phyloP scores from a whole-genome alignment of 768 basidiomycete genomes.

The Floccularia luteovirens region DNA sequence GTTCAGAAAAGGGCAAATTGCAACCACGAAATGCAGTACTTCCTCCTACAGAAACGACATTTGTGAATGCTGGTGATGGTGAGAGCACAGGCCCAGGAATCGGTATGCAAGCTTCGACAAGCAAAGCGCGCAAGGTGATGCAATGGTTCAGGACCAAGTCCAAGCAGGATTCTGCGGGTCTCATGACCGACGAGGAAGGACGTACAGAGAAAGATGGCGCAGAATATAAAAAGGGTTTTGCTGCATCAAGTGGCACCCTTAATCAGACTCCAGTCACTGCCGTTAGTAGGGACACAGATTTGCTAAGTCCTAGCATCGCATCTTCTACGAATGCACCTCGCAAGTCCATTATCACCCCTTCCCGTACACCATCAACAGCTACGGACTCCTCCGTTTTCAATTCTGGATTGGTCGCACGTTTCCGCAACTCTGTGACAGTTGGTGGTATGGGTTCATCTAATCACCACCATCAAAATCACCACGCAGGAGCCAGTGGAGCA shows the following conservation, averaged over 20 bases:
- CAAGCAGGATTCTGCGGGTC: conserved; percentile 35
- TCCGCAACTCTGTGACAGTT: conserved; percentile 43
- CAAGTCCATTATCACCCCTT: too few species aligned
- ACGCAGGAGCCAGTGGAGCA: too few species aligned
- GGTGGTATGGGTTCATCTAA: conserved; percentile 23
- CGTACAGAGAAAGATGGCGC: conserved; percentile 9
- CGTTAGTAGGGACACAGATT: conserved; percentile 33
- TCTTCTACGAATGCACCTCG: conserved; percentile 15
- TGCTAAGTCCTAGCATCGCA: conserved; percentile 17
- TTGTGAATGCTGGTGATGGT: not conserved
- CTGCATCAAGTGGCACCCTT: conserved; percentile 23
- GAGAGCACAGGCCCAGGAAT: conserved; percentile 9
- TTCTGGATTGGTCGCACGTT: conserved; percentile 36
- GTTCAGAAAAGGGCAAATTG: not conserved
- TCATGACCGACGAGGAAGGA: conserved; percentile 12
- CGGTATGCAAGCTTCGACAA: conserved; percentile 64
- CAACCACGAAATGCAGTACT: not conserved
- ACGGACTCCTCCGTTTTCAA: conserved; percentile 33
- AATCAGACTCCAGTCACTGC: conserved; percentile 21
- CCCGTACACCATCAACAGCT: conserved; percentile 35
- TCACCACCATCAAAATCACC: conserved; percentile 23
- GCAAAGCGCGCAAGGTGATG: conserved; percentile 94
- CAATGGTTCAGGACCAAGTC: conserved; percentile 90
- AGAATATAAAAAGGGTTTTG: conserved; percentile 20
- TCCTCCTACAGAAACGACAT: not conserved